Percentiles rank a stretch among this genome's conserved stretches.
These are phyloP conservation scores for Leishmania arabica DNA, from an alignment of 208 protist species.

Conservation along the genomic window DNA sequence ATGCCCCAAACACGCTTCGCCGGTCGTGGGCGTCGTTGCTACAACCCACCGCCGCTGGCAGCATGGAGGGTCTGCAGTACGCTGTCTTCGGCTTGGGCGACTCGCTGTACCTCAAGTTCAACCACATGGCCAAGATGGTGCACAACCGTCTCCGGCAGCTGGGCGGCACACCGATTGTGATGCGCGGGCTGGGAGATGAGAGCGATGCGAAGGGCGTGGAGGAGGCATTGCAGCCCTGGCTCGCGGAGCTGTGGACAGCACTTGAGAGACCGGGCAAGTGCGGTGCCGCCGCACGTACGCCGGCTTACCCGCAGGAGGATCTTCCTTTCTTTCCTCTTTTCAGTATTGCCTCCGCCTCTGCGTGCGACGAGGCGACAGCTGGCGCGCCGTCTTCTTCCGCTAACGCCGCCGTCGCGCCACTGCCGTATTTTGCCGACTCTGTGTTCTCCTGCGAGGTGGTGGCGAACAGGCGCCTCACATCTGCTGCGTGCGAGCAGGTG, in stretches of 20 bases:
- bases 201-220: slow-evolving; percentile 85
- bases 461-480: slow-evolving; percentile 56
- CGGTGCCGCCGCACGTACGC: not conserved
- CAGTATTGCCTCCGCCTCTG: not conserved
- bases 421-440: slow-evolving; percentile 19
- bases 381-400: not conserved
- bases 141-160: slow-evolving; percentile 90
- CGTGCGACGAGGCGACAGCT: not conserved
- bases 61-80: slow-evolving; percentile 66
- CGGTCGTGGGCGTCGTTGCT: slow-evolving; percentile 70
- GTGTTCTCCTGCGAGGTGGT: slow-evolving; percentile 50
- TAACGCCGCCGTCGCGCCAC: not conserved
- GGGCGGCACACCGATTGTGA: slow-evolving; percentile 65
- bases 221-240: slow-evolving; percentile 73
- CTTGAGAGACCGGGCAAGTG: slow-evolving; percentile 29
- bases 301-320: slow-evolving; percentile 20
- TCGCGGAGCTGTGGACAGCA: slow-evolving; percentile 60
- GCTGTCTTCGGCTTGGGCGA: slow-evolving; percentile 93
- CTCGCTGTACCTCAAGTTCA: slow-evolving; percentile 90
- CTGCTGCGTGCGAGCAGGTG: slow-evolving; percentile 59
- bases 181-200: slow-evolving; percentile 90
- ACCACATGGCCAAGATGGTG: slow-evolving; percentile 93
- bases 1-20: slow-evolving; percentile 75
- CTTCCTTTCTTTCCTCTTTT: slow-evolving; percentile 36
- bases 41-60: slow-evolving; percentile 22